Evolutionary conservation across 2,329 filamentous ascomycete species (phyloP).

Genomic region (Pseudocercospora fijiensis): DNA sequence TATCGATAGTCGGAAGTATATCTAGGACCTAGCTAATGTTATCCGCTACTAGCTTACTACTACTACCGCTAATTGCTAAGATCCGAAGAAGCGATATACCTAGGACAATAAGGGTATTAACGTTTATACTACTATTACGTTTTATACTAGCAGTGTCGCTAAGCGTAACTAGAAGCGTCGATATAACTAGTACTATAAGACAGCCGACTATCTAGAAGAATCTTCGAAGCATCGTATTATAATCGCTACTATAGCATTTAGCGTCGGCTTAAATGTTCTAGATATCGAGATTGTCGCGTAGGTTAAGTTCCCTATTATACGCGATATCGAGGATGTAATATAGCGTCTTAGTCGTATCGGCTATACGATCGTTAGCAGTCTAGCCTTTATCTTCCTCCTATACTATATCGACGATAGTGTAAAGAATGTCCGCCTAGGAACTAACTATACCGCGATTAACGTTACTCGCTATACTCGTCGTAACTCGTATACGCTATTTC

Average conservation of each 20-base stretch:
- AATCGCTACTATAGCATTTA: background rate
- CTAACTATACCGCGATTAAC: no score
- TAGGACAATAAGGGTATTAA: background rate
- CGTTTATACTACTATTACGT: background rate
- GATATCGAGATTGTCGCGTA: background rate
- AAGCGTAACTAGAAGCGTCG: background rate
- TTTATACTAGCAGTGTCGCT: background rate
- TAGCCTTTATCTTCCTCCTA: no score
- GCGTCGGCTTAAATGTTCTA: background rate
- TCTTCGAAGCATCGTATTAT: no score
- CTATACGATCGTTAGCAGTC: no score
- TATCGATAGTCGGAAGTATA: background rate
- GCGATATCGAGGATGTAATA: no score
- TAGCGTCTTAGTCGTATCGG: no score
- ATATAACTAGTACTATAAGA: background rate
- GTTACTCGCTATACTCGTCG: no score
- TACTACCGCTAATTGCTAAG: background rate
- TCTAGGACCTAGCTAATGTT: background rate
- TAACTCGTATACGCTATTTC: no score
- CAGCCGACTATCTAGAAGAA: no score
- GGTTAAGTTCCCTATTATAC: no score
- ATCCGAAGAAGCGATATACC: background rate
- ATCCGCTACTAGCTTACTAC: background rate
- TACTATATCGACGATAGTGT: no score
- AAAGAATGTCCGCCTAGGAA: no score